Conservation (phyloP, 768 basidiomycete species). For the Rhodosporidiobolus odoratus region DNA sequence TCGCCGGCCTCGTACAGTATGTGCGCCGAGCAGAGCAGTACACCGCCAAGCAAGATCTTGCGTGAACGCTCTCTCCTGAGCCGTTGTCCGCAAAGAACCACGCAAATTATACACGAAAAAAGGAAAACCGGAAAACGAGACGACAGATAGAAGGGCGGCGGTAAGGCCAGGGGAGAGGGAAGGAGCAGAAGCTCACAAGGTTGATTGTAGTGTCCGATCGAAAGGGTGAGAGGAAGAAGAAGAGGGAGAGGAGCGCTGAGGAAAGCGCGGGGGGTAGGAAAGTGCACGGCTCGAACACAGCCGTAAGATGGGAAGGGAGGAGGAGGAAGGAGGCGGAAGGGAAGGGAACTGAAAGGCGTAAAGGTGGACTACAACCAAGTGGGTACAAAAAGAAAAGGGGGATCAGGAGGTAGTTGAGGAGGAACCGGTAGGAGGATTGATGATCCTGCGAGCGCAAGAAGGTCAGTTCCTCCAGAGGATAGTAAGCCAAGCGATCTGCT, state of each 20-base stretch:
- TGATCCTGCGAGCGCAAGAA: neutral
- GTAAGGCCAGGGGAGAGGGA: neutral
- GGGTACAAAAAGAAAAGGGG: neutral
- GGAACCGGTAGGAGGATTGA: neutral
- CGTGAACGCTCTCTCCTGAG: no score
- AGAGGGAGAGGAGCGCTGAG: neutral
- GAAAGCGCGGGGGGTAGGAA: neutral
- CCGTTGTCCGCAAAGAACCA: no score
- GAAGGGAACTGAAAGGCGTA: neutral
- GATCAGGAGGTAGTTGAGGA: neutral
- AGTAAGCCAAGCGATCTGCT: neutral
- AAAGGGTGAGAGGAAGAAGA: neutral
- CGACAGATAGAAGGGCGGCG: neutral
- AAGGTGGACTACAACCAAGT: neutral
- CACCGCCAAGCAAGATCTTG: no score
- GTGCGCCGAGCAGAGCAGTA: no score
- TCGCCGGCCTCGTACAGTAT: no score
- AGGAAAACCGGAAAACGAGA: neutral
- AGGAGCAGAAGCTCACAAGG: no score
- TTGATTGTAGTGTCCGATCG: neutral
- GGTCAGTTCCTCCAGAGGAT: no score
- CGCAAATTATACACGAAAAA: no score
- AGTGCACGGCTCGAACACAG: conserved; percentile 19
- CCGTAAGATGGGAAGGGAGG: neutral
- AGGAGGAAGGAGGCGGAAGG: no score